Evolutionary conservation across 73 alveolate genomes (phyloP).

Genomic region (Paramecium biaurelia): DNA sequence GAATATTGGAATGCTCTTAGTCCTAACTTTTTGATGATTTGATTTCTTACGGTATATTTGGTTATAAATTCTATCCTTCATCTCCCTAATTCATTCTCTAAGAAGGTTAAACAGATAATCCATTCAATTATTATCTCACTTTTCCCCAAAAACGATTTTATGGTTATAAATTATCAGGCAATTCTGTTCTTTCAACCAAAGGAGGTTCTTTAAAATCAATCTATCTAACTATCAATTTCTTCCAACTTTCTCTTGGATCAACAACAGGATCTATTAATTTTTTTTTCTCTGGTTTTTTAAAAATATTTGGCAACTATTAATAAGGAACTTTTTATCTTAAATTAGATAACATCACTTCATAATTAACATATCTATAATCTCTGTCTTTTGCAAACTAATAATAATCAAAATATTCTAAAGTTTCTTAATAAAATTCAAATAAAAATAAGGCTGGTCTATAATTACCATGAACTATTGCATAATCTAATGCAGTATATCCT

Average conservation of each 20-base stretch:
- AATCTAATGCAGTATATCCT: slow-evolving; percentile 59
- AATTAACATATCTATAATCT: slow-evolving; percentile 43
- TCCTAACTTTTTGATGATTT: slow-evolving; percentile 36
- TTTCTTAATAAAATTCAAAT: slow-evolving; percentile 31
- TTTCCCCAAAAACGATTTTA: slow-evolving; percentile 61
- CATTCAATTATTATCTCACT: slow-evolving; percentile 56
- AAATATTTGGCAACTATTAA: neutral
- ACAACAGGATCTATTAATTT: slow-evolving; percentile 57
- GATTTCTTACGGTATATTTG: neutral
- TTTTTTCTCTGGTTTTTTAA: slow-evolving; percentile 49
- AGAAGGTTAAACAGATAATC: slow-evolving; percentile 29
- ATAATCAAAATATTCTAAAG: slow-evolving; percentile 13
- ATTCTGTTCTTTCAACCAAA: slow-evolving; percentile 55
- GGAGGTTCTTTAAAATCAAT: slow-evolving; percentile 65
- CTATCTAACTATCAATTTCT: neutral
- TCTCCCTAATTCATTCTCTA: neutral
- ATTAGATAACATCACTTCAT: neutral
- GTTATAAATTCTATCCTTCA: neutral
- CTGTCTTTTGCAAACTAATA: slow-evolving; percentile 45
- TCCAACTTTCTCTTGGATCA: slow-evolving; percentile 65
- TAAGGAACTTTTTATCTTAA: neutral
- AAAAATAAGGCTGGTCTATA: slow-evolving; percentile 45
- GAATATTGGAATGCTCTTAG: neutral
- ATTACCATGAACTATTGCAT: slow-evolving; percentile 60
- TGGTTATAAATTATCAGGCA: slow-evolving; percentile 52